Percentiles rank a stretch among this genome's conserved stretches.
phyloP scores from a whole-genome alignment of 495 filamentous ascomycete genomes.

The Tuber magnatum region DNA sequence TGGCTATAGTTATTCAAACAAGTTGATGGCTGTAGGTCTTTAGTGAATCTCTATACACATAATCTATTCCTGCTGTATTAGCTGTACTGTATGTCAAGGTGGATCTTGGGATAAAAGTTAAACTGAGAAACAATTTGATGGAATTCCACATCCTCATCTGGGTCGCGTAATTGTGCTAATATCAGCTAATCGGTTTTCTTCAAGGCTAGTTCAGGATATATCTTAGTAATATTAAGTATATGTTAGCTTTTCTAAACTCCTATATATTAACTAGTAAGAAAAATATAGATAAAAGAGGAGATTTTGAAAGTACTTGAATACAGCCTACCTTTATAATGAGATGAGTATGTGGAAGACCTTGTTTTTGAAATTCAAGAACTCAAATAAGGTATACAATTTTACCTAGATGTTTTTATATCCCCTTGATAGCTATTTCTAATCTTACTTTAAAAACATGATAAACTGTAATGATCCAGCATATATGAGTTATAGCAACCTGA shows the following conservation, averaged over 20 bases:
- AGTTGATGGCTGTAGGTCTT: not conserved
- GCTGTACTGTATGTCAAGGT: not conserved
- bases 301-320: too few species aligned
- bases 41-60: conserved; percentile 14
- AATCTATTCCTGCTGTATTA: conserved; percentile 11
- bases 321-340: conserved; percentile 11
- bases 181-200: conserved; percentile 5
- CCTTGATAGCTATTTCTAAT: not conserved
- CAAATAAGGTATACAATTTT: conserved; percentile 12
- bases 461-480: too few species aligned
- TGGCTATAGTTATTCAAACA: conserved; percentile 8
- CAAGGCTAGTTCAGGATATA: not conserved
- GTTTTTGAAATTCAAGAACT: conserved; percentile 13
- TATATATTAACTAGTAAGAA: not conserved
- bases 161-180: not conserved
- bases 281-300: not conserved
- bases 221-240: not conserved
- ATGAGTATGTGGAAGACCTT: conserved; percentile 1
- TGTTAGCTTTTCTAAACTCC: too few species aligned
- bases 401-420: not conserved
- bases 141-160: not conserved
- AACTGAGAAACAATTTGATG: conserved; percentile 1
- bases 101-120: conserved; percentile 3
- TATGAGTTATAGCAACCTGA: too few species aligned
- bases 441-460: conserved; percentile 13